A percentile compares a stretch with the other conserved stretches of the same genome.
These are phyloP conservation scores for Gloeophyllum trabeum DNA, from an alignment of 768 basidiomycete genomes.

Conservation along the genomic window DNA sequence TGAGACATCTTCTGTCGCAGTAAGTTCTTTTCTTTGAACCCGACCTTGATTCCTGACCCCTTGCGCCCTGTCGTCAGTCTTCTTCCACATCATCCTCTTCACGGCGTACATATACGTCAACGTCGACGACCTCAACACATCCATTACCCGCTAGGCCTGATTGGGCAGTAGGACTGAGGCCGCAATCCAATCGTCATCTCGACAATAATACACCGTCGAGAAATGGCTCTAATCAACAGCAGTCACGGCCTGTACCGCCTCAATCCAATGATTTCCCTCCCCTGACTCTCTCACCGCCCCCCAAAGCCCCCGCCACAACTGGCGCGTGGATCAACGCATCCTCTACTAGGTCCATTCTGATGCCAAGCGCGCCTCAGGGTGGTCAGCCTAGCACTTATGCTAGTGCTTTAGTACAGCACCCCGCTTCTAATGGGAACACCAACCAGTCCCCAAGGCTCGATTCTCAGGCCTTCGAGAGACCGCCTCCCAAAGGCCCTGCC, in stretches of 20 bases:
- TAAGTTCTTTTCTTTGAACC: conserved; percentile 27
- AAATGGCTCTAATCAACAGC: conserved; percentile 34
- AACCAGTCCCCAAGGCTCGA: conserved; percentile 22
- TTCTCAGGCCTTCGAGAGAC: conserved; percentile 35
- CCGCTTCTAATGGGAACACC: conserved; percentile 11
- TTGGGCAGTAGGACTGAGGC: conserved; percentile 81
- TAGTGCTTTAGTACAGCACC: conserved; percentile 26
- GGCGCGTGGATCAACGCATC: conserved; percentile 67
- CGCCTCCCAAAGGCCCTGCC: conserved; percentile 30
- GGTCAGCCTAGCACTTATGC: conserved; percentile 15
- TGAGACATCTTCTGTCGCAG: conserved; percentile 67
- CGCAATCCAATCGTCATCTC: conserved; percentile 55
- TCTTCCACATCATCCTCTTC: conserved; percentile 75
- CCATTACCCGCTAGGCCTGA: conserved; percentile 78
- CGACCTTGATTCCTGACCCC: conserved; percentile 5
- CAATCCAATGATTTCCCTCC: conserved; percentile 30
- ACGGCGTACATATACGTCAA: conserved; percentile 64
- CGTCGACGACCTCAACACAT: conserved; percentile 54
- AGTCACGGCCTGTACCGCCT: conserved; percentile 15
- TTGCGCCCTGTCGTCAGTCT: conserved; percentile 41
- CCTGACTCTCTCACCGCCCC: conserved; percentile 29
- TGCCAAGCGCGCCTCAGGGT: conserved; percentile 21
- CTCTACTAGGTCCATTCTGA: conserved; percentile 38
- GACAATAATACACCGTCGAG: conserved; percentile 30
- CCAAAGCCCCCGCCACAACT: conserved; percentile 40